Conservation (phyloP, 2,329 filamentous ascomycete species). For the Xylariaceae sp. region DNA sequence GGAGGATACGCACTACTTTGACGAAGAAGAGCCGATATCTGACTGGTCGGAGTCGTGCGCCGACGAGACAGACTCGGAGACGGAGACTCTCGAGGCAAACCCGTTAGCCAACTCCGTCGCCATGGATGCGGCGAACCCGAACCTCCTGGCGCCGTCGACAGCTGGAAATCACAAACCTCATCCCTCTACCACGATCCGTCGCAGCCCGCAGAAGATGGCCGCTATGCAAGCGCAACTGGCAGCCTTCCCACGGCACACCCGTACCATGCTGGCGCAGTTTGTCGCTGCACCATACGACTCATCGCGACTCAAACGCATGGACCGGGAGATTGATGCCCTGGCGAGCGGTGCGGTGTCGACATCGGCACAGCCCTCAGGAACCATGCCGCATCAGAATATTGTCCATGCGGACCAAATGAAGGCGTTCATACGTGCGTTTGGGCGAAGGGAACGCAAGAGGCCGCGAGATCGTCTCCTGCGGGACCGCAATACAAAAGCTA, state of each 20-base stretch:
- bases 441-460: constrained; percentile 73
- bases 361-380: not conserved
- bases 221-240: constrained; percentile 44
- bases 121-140: not conserved
- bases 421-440: constrained; percentile 57
- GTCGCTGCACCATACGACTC: constrained; percentile 57
- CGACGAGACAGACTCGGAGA: constrained; percentile 41
- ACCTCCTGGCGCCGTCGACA: constrained; percentile 7
- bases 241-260: constrained; percentile 48
- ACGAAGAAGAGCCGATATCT: constrained; percentile 76
- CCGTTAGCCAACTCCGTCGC: constrained; percentile 8
- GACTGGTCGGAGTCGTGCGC: constrained; percentile 59
- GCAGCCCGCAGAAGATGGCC: constrained; percentile 34
- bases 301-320: constrained; percentile 54
- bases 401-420: constrained; percentile 46
- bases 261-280: constrained; percentile 52
- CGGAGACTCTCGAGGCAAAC: constrained; percentile 22
- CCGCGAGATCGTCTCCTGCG: constrained; percentile 85
- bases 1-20: constrained; percentile 88
- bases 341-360: constrained; percentile 36
- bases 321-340: constrained; percentile 53
- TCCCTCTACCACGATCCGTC: constrained; percentile 22
- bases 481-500: constrained; percentile 68
- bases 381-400: constrained; percentile 27
- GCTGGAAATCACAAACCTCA: constrained; percentile 8